Base-by-base conservation (phyloP, 192 early-diverging fungal species). In the Rhizoclosmatium sp. region DNA sequence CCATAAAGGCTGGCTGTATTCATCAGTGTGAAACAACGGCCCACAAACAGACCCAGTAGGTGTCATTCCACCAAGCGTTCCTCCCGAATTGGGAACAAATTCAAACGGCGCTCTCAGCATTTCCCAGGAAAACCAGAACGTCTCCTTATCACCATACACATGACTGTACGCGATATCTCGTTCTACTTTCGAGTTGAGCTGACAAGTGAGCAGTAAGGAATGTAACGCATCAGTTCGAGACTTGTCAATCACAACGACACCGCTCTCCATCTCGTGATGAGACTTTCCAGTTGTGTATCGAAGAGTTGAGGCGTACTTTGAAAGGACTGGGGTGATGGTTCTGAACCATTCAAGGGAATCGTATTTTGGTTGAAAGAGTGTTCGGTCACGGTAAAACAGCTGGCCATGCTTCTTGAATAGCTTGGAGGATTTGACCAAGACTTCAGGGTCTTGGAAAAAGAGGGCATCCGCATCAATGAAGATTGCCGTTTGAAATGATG, bases 381-480 rank as follows among this genome's bases (percentile, higher is more conserved):
- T 84, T 0, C 92, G 89, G 79, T 88, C 86, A 58, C 85, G 82
- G 69, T 93, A 85, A 54, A 93, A 90, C 21, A 92, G 80, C 87
- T 10, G 79, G 68, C 76, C 79, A 47, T 68, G 90, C 85, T 44
- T 81, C 84, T 31, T 70, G 75, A 74, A 92, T 81, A 31, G 78
- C 56, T 41, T 41, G 41, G 21, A 65, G 47, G 54, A n/a, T 1
- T 47, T 41, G 74, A 93, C 91, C 7, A 93, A 41, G 3, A 75
- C 76, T 49, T 84, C 86, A 31, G 93, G 92, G 65, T 79, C 72
- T 69, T 90, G 85, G 54, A 94, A 79, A 67, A 92, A 92, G 44
- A 91, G 82, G 0, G 85, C 91, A 79, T 94, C 93, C 12, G 93
- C 90, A 80, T 94, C 93, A 64, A 93, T 84, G 66, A 94, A 85